phyloP scores from a whole-genome alignment of 2,329 filamentous ascomycete genomes.

The Nigrospora osmanthi region DNA sequence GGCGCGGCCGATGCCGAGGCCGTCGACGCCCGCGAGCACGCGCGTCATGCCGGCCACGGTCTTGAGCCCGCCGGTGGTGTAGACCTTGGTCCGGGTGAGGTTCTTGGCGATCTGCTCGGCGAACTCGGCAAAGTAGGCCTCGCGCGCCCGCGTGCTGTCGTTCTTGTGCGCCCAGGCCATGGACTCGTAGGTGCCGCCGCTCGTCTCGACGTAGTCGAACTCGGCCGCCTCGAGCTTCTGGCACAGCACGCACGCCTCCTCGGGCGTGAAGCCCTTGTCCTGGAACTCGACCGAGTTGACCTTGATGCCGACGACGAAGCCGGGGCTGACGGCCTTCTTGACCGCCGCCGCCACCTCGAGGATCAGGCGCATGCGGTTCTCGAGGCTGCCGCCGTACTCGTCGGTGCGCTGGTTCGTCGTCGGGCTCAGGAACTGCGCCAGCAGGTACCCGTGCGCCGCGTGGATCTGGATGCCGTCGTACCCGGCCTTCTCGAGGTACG shows the following conservation, averaged over 20 bases:
- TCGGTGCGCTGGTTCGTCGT: conserved; percentile 43
- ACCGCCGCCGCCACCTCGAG: conserved; percentile 35
- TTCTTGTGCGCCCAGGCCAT: conserved; percentile 35
- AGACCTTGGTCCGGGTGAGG: conserved; percentile 40
- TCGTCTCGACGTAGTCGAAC: conserved; percentile 52
- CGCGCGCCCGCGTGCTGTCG: conserved; percentile 44
- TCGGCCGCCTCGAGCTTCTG: conserved; percentile 36
- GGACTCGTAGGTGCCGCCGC: conserved; percentile 50
- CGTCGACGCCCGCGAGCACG: conserved; percentile 44
- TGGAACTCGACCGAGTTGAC: conserved; percentile 51
- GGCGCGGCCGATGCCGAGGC: conserved; percentile 46
- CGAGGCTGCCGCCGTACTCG: conserved; percentile 36
- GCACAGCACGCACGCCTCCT: conserved; percentile 41
- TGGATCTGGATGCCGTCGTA: conserved; percentile 47
- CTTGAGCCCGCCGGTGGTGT: conserved; percentile 46
- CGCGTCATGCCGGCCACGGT: conserved; percentile 45
- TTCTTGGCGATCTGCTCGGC: conserved; percentile 37
- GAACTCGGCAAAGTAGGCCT: conserved; percentile 52
- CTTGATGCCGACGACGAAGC: conserved; percentile 47
- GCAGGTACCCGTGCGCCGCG: conserved; percentile 45
- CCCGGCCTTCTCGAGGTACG: conserved; percentile 54
- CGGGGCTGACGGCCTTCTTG: conserved; percentile 16
- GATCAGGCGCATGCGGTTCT: conserved; percentile 38
- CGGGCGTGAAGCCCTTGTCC: conserved; percentile 38
- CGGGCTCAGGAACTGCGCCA: conserved; percentile 43